Base-by-base conservation (phyloP, 805 yeast species). In the Kluyveromyces aestuarii region DNA sequence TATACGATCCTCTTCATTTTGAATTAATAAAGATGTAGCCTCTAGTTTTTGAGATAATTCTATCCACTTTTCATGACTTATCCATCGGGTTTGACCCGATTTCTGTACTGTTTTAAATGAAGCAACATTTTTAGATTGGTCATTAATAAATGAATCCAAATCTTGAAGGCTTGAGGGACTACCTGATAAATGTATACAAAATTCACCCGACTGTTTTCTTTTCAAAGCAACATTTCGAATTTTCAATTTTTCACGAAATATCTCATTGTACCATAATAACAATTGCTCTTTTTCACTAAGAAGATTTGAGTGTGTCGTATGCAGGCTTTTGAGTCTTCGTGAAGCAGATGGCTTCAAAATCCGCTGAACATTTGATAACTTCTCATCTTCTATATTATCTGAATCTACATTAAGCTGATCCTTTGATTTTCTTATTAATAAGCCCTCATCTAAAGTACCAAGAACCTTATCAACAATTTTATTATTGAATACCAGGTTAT, bases 1-100 rank as follows among this genome's bases (percentile, higher is more conserved):
- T 7, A 87, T 72, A 1, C 50, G 54, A 2, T 67, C 66, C 60
- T 90, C 96, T 48, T 79, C 81, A 1, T 56, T 56, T 13, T 70
- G 68, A 3, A 88, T 84, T 21, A 67, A 64, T 4, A 70, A 67
- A n/a, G 70, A 69, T 3, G 74, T 60, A 1, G 67, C 59, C 19
- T 77, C 77, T 14, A 83, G 64, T 5, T 62, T 59, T 6, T 67
- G 58, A 0, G 85, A 85, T 27, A 87, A 69, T 1, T 68, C 55
- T 0, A 72, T 63, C 80, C 89, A 81, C 60, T 76, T 72, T 1
- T 69, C 63, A 30, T 69, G 64, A 0, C 73, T 66, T 18, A 82
- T 60, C 67, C 76, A 71, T 3, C 76, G 58, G 0, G 80, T 64
- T 17, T 72, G 68, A 8, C 69, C 66, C 18, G 77, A 73, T 44